Evolutionary conservation across 2,329 filamentous ascomycete species (phyloP).

Genomic region (Aspergillus latus): DNA sequence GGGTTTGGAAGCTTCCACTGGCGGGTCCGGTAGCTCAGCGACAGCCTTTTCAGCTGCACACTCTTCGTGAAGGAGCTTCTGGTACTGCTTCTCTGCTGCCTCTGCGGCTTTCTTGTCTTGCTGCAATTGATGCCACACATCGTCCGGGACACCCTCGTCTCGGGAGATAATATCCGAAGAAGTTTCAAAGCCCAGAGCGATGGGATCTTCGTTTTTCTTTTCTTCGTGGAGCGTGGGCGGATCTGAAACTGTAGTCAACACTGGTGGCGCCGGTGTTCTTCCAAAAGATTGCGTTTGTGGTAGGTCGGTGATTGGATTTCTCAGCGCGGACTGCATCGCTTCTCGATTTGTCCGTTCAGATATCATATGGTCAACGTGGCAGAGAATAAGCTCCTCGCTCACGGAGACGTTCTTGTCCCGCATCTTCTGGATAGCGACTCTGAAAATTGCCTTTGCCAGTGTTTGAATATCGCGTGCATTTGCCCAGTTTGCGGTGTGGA

Average conservation of each 20-base stretch:
- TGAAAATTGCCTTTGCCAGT: constrained; percentile 54
- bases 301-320: background rate
- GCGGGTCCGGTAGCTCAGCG: constrained; percentile 31
- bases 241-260: background rate
- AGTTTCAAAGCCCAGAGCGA: background rate
- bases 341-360: constrained; percentile 14
- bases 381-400: constrained; percentile 12
- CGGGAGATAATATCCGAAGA: constrained; percentile 3
- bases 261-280: background rate
- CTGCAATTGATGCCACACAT: constrained; percentile 26
- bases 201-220: background rate
- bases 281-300: background rate
- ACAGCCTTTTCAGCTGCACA: constrained; percentile 13
- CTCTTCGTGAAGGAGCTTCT: constrained; percentile 8
- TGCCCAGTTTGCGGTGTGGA: constrained; percentile 55
- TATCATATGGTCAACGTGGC: constrained; percentile 20
- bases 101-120: constrained; percentile 15
- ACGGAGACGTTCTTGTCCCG: constrained; percentile 4
- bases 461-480: constrained; percentile 64
- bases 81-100: background rate
- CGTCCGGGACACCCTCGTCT: constrained; percentile 27
- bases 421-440: constrained; percentile 21
- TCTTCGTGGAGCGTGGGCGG: background rate
- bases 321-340: background rate
- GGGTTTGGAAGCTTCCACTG: background rate